Evolutionary conservation across 169 alveolate species (phyloP), one percentile per base, ranked within the genome.

Genomic region (Plasmodium reichenowi): DNA sequence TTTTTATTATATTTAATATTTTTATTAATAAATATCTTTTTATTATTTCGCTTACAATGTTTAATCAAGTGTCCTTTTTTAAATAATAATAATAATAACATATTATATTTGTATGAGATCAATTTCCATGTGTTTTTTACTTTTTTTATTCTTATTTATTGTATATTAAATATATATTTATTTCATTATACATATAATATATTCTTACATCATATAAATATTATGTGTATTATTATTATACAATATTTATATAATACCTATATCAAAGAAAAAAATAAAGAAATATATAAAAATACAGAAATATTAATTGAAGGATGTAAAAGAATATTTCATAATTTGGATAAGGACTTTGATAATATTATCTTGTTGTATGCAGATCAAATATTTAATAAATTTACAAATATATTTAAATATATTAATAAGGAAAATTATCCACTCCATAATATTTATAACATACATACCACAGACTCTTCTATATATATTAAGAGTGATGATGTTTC

Each of bases 211-310:
- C 78, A 83, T 38, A 72, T 70, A 15, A 66, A 83, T 54, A 66
- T 83, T 32, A 70, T 83, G 91, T 83, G 91, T 4, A 13, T 70
- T 12, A 83, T 83, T 26, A 67, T 83, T 50, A 15, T 83, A 24
- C 91, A 83, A 50, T 64, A 68, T 50, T 10, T 83, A 29, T 83
- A 83, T 20, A 83, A 83, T 68, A 73, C 48, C 0, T 83, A 83
- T 17, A 83, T 83, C 4, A 59, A 73, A 50, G 91, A 83, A 45
- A 83, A 83, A 50, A 83, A 83, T 32, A 83, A 83, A 83, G 91
- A 83, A 70, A 83, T 83, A 12, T 83, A 83, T 38, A 47, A 74
- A 13, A 83, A 83, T 60, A 83, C 91, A 3, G 91, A 83, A 70
- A 83, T 63, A 22, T 48, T 83, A 29, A 83, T 83, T n/a, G 85